Base-by-base conservation (phyloP, 305 asterid genomes). In the Petunia hybrid region DNA sequence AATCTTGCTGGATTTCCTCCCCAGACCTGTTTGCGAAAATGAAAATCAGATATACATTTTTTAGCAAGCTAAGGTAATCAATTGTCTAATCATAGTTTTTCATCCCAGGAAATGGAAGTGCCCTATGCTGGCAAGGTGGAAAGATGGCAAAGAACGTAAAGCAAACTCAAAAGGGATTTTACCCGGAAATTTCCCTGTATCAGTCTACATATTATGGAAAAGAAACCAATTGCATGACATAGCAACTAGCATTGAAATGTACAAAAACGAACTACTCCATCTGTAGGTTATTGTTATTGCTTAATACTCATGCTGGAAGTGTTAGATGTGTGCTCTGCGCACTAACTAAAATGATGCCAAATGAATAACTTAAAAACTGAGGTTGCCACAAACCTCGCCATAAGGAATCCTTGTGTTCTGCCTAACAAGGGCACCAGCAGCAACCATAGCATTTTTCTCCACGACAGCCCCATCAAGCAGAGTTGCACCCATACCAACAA, bases 401-500 rank as follows among this genome's bases (percentile, higher is more conserved):
- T 87, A 80, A 62, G 98, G 97, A 77, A 96, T 90, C 86, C 95
- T 91, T n/a, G 98, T 94, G 77, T 94, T 89, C 90, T 93, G 98
- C 76, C 98, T 91, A 70, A 96, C 99, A 86, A 96, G 99, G 48
- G 99, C 97, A 82, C 99, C 99, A 67, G 99, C 98, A 82, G 99
- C 99, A 84, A 96, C 98, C 99, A 96, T 94, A 38, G 98, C 95
- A 80, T 96, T 89, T 85, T 96, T 96, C 87, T 96, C 98, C 74
- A 96, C 88, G 71, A 91, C 91, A 48, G 89, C 99, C 36, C 99
- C 99, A 76, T 94, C 99, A 85, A 96, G 99, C 90, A 96, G 84
- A 36, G 94, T 96, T 57, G 99, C 97, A 62, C 98, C 97, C 98
- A 94, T 96, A 76, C 99, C 99, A 60, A 96, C 91, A 87, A 94